Base-by-base conservation (phyloP, 108 stramenopile species). In the Skeletonema tropicum region DNA sequence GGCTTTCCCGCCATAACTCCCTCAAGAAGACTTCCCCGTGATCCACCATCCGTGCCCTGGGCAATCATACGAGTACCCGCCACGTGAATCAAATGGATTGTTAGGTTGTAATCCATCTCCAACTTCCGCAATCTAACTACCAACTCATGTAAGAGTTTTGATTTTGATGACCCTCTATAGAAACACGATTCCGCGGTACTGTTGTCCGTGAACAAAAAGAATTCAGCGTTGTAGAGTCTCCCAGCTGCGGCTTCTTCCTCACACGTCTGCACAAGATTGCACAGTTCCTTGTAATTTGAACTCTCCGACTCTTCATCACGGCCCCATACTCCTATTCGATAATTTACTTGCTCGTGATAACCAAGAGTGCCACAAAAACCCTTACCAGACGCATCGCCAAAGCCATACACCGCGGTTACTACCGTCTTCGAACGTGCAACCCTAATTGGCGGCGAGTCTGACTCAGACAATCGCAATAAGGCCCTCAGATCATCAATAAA, bases 211-310 rank as follows among this genome's bases (percentile, higher is more conserved):
- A 75, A 75, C 0, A 75, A 35, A 25, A 60, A 80, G 11, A 80
- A 58, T 25, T 75, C 79, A 1, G 64, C 58, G 8, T 55, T 25
- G 0, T 1, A 1, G 2, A 86, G 30, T 33, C 48, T 15, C 7
- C 85, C 77, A 3, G 19, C 45, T 11, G 9, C 30, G 0, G 70
- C 78, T n/a, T 57, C 57, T 19, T 66, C 58, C 67, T 87, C 77
- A 36, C 79, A 29, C 7, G 67, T 64, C 2, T 65, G 60, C 21
- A 87, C 82, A 8, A 82, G 66, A 36, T 87, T 87, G 9, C 19
- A 7, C 7, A 79, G 38, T 73, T 79, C 78, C 31, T 48, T 35
- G 17, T 57, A 79, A 39, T 74, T 79, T 21, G 78, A 79, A 17
- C 46, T 68, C 48, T 74, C 66, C 2, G 30, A 64, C 15, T 68